Percentiles rank a stretch among this genome's conserved stretches.
phyloP scores from a whole-genome alignment of 2,329 filamentous ascomycete genomes.

The Pseudophaeomoniella oleicola region DNA sequence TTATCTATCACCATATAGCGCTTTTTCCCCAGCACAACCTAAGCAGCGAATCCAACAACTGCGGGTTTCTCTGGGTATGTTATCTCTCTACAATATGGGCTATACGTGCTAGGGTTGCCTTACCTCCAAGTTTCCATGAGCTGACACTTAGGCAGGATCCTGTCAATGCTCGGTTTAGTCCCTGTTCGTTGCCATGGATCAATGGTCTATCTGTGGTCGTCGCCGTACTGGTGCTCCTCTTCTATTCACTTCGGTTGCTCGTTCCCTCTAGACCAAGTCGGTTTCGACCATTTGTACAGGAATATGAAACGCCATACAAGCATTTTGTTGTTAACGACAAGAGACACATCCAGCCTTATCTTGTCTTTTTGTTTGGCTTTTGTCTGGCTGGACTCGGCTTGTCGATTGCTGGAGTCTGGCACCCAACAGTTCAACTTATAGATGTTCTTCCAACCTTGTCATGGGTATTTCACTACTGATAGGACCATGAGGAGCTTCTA shows the following conservation, averaged over 20 bases:
- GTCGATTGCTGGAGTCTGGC: not conserved
- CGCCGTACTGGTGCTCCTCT: constrained; percentile 13
- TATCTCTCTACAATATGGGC: too few relatives aligned
- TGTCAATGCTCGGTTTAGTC: constrained; percentile 18
- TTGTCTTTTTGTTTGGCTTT: constrained; percentile 4
- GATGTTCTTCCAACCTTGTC: constrained; percentile 17
- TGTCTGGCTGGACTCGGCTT: not conserved
- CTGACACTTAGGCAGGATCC: constrained; percentile 23
- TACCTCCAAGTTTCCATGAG: too few relatives aligned
- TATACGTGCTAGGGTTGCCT: too few relatives aligned
- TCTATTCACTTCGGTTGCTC: constrained; percentile 14
- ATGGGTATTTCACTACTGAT: constrained; percentile 19
- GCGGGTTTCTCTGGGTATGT: not conserved
- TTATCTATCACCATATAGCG: not conserved
- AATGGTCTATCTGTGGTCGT: constrained; percentile 16
- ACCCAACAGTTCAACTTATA: not conserved
- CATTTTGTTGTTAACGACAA: constrained; percentile 17
- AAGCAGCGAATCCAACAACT: too few relatives aligned
- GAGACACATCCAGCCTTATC: constrained; percentile 15
- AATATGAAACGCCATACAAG: constrained; percentile 17
- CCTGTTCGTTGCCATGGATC: constrained; percentile 20
- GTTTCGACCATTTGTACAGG: constrained; percentile 36
- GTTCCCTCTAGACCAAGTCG: constrained; percentile 28
- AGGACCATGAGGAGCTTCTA: too few relatives aligned
- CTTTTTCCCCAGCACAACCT: too few relatives aligned